Evolutionary conservation across 306 rosid genomes (phyloP).

Genomic region (Trifolium dubium): DNA sequence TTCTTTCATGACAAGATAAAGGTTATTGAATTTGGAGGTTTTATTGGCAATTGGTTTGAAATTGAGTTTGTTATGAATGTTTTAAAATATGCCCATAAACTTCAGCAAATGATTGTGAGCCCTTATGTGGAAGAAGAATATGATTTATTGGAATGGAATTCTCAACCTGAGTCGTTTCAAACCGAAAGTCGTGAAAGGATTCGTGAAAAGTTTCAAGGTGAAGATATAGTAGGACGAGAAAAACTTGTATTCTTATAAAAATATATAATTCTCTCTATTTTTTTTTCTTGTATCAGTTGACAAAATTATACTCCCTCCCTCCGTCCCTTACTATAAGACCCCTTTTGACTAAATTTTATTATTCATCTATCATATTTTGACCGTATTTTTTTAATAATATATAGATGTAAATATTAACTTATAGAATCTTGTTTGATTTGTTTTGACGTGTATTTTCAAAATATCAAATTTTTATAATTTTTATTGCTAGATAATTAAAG

Average conservation of each 20-base stretch:
- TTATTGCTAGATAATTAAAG: too few species aligned
- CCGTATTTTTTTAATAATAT: too few species aligned
- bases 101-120: conserved; percentile 15
- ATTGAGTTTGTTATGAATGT: not conserved
- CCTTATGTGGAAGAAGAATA: not conserved
- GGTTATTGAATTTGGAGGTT: conserved; percentile 6
- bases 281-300: too few species aligned
- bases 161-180: not conserved
- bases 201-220: not conserved
- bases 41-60: conserved; percentile 12
- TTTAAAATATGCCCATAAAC: not conserved
- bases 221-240: not conserved
- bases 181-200: not conserved
- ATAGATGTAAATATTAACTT: too few species aligned
- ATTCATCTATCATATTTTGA: too few species aligned
- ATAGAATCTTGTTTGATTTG: too few species aligned
- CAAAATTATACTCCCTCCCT: too few species aligned
- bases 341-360: too few species aligned
- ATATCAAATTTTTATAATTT: too few species aligned
- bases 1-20: not conserved
- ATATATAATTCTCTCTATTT: too few species aligned
- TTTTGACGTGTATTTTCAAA: too few species aligned
- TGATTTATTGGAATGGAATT: not conserved
- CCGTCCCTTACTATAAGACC: too few species aligned
- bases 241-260: not conserved